Percentiles rank a stretch among this genome's conserved stretches.
phyloP scores from a whole-genome alignment of 2,329 filamentous ascomycete genomes.

The Hypoxylon sp. region DNA sequence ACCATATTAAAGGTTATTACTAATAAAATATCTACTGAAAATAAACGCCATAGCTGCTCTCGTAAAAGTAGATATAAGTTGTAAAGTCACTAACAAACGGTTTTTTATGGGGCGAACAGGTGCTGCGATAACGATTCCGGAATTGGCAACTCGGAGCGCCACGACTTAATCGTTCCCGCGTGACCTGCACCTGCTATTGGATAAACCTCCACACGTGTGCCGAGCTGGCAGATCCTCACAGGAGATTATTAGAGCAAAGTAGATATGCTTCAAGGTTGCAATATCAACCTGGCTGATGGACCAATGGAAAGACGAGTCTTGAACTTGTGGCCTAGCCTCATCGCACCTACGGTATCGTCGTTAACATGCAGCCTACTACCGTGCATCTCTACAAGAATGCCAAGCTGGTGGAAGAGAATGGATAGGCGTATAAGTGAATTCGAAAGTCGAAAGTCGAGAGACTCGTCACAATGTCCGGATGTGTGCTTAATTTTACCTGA shows the following conservation, averaged over 20 bases:
- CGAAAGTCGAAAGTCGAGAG: neutral
- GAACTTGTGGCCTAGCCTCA: neutral
- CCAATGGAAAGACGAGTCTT: neutral
- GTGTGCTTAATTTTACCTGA: neutral
- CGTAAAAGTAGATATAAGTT: too few relatives aligned
- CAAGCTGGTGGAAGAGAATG: neutral
- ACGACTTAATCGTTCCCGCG: too few relatives aligned
- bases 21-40: too few relatives aligned
- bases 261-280: neutral
- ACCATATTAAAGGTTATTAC: too few relatives aligned
- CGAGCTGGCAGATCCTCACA: too few relatives aligned
- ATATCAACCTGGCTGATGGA: neutral
- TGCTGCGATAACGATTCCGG: too few relatives aligned
- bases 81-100: too few relatives aligned
- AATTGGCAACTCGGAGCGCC: too few relatives aligned
- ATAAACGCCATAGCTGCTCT: too few relatives aligned
- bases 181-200: too few relatives aligned
- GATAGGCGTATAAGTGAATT: neutral
- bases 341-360: neutral
- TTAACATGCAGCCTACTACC: neutral
- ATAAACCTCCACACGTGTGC: slow-evolving; percentile 27
- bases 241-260: neutral
- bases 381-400: neutral
- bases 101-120: too few relatives aligned
- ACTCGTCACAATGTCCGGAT: neutral